Evolutionary conservation across 2,329 filamentous ascomycete species (phyloP).

Genomic region (Zarea fungicola): DNA sequence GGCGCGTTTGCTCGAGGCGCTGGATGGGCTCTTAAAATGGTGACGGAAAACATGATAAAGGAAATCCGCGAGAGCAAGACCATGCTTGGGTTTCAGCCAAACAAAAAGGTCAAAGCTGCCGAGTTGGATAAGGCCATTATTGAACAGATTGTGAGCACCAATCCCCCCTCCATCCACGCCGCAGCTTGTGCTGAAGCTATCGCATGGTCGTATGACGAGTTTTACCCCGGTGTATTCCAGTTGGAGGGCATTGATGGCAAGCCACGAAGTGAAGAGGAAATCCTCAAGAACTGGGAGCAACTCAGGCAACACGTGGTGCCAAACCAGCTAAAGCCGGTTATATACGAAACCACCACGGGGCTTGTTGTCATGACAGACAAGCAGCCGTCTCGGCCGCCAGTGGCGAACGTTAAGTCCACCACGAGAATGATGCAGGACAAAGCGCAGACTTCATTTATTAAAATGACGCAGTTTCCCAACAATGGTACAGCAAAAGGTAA

Average conservation of each 20-base stretch:
- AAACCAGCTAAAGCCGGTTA: neutral
- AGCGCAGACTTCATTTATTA: neutral
- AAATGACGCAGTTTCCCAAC: constrained; percentile 1
- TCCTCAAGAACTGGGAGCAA: neutral
- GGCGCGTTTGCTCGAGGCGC: constrained; percentile 8
- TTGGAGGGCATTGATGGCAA: constrained; percentile 3
- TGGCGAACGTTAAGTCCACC: neutral
- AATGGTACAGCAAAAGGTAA: neutral
- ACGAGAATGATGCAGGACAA: neutral
- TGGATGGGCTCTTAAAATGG: neutral
- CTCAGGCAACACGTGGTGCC: neutral
- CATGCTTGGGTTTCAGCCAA: constrained; percentile 8
- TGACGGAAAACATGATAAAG: neutral
- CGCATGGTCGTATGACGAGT: constrained; percentile 8
- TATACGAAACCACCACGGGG: constrained; percentile 5
- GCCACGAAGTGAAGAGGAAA: neutral
- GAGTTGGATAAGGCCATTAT: constrained; percentile 2
- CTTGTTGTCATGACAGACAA: constrained; percentile 4
- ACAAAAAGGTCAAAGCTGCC: constrained; percentile 1
- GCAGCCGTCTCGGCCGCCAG: neutral
- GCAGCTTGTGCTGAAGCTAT: constrained; percentile 1
- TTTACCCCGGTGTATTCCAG: constrained; percentile 10
- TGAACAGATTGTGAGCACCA: constrained; percentile 7
- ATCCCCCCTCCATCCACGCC: constrained; percentile 5
- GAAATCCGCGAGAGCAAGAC: constrained; percentile 5